These are phyloP conservation scores for Apiospora arundinis DNA, from an alignment of 2,329 filamentous ascomycete genomes.

Conservation along the genomic window DNA sequence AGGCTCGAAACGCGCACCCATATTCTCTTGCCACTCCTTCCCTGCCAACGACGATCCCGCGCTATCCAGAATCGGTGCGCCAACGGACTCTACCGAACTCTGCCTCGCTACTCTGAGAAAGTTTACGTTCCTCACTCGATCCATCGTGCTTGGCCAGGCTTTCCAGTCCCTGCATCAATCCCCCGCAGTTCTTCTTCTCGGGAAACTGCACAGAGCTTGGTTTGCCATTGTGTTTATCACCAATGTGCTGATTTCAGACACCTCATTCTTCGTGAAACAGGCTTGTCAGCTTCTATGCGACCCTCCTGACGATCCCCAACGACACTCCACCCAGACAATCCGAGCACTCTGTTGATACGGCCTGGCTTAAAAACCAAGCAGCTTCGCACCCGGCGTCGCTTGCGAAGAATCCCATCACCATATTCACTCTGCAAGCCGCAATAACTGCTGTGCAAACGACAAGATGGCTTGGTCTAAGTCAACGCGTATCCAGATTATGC, in stretches of 20 bases:
- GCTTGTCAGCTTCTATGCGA: neutral
- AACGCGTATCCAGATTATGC: slow-evolving; percentile 89
- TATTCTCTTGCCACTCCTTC: neutral
- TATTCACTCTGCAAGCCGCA: neutral
- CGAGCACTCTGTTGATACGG: neutral
- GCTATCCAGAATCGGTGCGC: neutral
- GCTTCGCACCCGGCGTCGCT: slow-evolving; percentile 2
- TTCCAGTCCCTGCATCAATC: neutral
- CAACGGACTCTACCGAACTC: slow-evolving; percentile 8
- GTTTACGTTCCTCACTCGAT: neutral
- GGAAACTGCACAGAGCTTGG: neutral
- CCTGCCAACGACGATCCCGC: slow-evolving; percentile 3
- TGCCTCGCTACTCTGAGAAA: neutral
- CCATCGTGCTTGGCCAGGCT: neutral
- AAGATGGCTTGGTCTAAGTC: slow-evolving; percentile 89
- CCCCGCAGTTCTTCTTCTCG: neutral
- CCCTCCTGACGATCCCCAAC: slow-evolving; percentile 7
- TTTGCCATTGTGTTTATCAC: neutral
- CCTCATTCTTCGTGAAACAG: slow-evolving; percentile 13
- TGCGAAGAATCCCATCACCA: neutral
- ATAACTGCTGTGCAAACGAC: slow-evolving; percentile 23
- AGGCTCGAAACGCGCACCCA: neutral
- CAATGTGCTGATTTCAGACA: neutral
- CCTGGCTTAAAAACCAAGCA: neutral
- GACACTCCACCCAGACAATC: neutral